phyloP scores from a whole-genome alignment of 1,284 basidiomycete genomes.

The Tilletia caries region DNA sequence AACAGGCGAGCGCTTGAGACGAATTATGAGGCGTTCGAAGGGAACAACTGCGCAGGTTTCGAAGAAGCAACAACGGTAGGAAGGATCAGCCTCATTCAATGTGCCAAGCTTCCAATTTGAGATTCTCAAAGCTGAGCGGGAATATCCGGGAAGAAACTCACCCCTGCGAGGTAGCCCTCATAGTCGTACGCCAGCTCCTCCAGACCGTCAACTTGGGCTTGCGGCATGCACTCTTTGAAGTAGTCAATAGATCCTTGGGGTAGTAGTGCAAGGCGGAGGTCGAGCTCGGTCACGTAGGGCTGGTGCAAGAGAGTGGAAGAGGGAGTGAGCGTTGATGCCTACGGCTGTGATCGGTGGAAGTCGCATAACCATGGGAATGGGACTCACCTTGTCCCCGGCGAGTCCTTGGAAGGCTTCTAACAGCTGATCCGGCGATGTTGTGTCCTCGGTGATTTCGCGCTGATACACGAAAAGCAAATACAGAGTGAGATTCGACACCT shows the following conservation, averaged over 20 bases:
- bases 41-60: too few relatives aligned
- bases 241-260: conserved; percentile 77
- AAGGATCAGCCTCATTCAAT: too few relatives aligned
- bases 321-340: too few relatives aligned
- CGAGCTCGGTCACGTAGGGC: conserved; percentile 90
- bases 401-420: conserved; percentile 89
- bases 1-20: too few relatives aligned
- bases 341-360: too few relatives aligned
- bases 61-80: too few relatives aligned
- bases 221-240: conserved; percentile 57
- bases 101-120: too few relatives aligned
- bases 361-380: too few relatives aligned
- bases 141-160: conserved; percentile 14
- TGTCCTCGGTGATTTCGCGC: conserved; percentile 85
- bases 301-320: conserved; percentile 14
- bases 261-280: conserved; percentile 80
- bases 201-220: conserved; percentile 33
- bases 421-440: conserved; percentile 85
- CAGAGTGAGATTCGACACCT: too few relatives aligned
- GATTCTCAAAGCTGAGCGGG: too few relatives aligned
- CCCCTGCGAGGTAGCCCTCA: conserved; percentile 35
- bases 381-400: conserved; percentile 76
- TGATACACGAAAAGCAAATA: conserved; percentile 6
- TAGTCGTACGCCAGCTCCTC: conserved; percentile 44
- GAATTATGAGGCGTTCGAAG: too few relatives aligned